Evolutionary conservation across 208 protist species (phyloP).

Genomic region (Crithidia fasciculata): DNA sequence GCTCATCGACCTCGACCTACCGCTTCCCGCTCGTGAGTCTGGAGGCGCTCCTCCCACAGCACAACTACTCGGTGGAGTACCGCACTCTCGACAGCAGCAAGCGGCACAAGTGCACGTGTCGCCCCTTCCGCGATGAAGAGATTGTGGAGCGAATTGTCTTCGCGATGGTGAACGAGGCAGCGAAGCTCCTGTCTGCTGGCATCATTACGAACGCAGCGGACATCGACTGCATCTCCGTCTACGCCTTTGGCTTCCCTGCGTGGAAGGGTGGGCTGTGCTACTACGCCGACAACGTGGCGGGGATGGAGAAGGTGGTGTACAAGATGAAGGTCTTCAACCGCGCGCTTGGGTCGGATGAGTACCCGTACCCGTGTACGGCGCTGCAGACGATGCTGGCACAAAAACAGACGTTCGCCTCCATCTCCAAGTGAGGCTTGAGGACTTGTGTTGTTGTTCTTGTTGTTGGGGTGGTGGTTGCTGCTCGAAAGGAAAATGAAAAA

Average conservation of each 20-base stretch:
- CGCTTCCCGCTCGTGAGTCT: slow-evolving; percentile 37
- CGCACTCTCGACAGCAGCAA: slow-evolving; percentile 57
- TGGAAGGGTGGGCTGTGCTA: slow-evolving; percentile 80
- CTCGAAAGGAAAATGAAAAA: background rate
- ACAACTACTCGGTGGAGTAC: slow-evolving; percentile 68
- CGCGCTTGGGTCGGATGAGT: slow-evolving; percentile 46
- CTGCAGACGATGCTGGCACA: slow-evolving; percentile 54
- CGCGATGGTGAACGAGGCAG: slow-evolving; percentile 92
- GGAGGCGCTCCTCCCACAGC: slow-evolving; percentile 27
- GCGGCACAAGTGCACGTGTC: slow-evolving; percentile 57
- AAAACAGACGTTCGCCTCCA: slow-evolving; percentile 51
- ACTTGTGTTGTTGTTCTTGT: slow-evolving; percentile 17
- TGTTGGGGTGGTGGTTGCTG: background rate
- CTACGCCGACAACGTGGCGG: slow-evolving; percentile 72
- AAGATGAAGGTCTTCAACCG: slow-evolving; percentile 70
- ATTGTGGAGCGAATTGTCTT: slow-evolving; percentile 89
- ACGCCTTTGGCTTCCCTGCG: slow-evolving; percentile 86
- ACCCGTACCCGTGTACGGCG: slow-evolving; percentile 57
- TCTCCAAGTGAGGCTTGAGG: slow-evolving; percentile 2
- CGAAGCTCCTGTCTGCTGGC: slow-evolving; percentile 74
- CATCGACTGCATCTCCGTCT: slow-evolving; percentile 88
- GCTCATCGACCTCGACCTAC: background rate
- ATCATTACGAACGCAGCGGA: slow-evolving; percentile 70
- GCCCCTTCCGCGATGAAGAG: slow-evolving; percentile 77
- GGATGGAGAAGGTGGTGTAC: slow-evolving; percentile 57